Conservation (phyloP, 139 green algal species). For the Coccomyxa sp. region DNA sequence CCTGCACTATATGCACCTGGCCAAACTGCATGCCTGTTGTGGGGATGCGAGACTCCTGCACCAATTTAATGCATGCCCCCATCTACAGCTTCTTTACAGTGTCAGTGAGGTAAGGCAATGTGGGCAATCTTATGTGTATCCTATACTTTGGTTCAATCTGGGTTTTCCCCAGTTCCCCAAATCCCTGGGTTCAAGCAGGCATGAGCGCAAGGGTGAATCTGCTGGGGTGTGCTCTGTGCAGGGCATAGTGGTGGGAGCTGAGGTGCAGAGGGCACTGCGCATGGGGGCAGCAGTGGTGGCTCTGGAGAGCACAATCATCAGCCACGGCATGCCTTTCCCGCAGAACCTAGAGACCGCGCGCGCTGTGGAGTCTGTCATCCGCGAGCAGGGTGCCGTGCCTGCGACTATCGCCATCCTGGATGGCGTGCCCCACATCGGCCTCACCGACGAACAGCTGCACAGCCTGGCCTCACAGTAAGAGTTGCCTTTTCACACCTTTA, state of each 20-base stretch:
- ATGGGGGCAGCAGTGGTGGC: conserved; percentile 75
- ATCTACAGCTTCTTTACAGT: too few relatives aligned
- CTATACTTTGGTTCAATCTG: too few relatives aligned
- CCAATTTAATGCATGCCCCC: too few relatives aligned
- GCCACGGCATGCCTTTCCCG: conserved; percentile 95
- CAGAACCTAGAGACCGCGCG: conserved; percentile 85
- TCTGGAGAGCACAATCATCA: conserved; percentile 96
- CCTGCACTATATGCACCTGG: too few relatives aligned
- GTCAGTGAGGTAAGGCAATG: too few relatives aligned
- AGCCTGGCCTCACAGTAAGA: conserved; percentile 15
- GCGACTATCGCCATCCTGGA: conserved; percentile 92
- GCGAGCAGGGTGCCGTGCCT: conserved; percentile 62
- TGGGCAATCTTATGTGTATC: too few relatives aligned
- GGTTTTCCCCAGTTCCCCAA: too few relatives aligned
- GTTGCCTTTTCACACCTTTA: background rate
- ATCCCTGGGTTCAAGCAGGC: too few relatives aligned
- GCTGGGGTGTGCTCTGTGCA: background rate
- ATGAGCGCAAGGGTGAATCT: too few relatives aligned
- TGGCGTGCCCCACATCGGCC: conserved; percentile 65
- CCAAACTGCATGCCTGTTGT: too few relatives aligned
- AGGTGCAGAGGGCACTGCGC: conserved; percentile 70
- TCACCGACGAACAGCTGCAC: conserved; percentile 39
- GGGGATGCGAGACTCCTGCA: too few relatives aligned
- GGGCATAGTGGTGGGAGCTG: conserved; percentile 17
- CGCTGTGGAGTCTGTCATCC: conserved; percentile 82